These are phyloP conservation scores for Tolypocladium tundrense DNA, from an alignment of 2,329 filamentous ascomycete species.

Conservation along the genomic window DNA sequence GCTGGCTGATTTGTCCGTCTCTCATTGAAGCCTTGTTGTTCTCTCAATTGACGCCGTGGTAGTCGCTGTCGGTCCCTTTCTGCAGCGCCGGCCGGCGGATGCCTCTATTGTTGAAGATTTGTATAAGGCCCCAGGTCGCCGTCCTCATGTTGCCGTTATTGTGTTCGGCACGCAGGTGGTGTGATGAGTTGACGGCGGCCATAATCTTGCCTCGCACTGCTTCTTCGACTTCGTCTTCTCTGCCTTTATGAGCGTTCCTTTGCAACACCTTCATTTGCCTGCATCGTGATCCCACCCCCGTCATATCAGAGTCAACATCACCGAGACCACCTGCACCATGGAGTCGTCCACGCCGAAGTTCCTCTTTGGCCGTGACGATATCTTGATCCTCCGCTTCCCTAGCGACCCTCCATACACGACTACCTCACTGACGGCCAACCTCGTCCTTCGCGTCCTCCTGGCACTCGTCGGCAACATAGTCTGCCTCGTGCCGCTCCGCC, in stretches of 20 bases:
- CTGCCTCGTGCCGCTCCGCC: constrained; percentile 39
- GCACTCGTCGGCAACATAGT: constrained; percentile 32
- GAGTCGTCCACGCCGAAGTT: neutral
- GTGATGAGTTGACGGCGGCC: neutral
- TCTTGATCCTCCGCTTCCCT: constrained; percentile 4
- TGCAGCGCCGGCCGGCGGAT: neutral
- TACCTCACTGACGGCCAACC: constrained; percentile 30
- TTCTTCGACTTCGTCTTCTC: neutral
- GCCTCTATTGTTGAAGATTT: neutral
- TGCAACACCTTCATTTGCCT: neutral
- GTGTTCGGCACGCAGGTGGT: neutral
- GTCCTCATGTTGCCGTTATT: neutral
- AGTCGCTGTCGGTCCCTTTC: neutral
- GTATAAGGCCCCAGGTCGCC: neutral
- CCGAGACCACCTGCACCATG: neutral
- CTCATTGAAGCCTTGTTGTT: neutral
- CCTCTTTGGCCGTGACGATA: neutral
- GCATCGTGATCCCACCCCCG: no score
- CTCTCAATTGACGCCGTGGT: neutral
- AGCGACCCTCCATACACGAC: constrained; percentile 12
- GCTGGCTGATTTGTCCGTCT: neutral
- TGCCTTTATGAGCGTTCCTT: neutral
- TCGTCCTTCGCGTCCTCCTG: constrained; percentile 37
- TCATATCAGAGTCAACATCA: neutral
- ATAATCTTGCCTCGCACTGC: neutral